Evolutionary conservation across 140 eudicot species (phyloP).

Genomic region (Bidens hawaiensis): DNA sequence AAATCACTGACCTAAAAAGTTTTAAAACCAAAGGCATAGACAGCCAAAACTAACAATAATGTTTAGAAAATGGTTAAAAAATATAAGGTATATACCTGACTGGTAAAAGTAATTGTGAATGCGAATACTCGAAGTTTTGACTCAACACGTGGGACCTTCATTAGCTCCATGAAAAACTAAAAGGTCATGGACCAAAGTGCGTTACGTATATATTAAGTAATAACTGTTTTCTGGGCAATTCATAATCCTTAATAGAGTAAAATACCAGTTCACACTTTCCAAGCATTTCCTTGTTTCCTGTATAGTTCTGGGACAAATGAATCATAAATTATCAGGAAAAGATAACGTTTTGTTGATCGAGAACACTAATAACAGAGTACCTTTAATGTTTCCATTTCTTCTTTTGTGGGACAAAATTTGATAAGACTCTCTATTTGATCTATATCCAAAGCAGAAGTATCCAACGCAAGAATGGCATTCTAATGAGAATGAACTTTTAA

Average conservation of each 20-base stretch:
- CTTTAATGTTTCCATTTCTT: constrained; percentile 89
- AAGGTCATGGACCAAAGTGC: constrained; percentile 23
- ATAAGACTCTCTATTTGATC: constrained; percentile 96
- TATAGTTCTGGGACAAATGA: constrained; percentile 58
- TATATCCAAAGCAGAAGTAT: constrained; percentile 71
- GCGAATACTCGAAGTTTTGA: constrained; percentile 83
- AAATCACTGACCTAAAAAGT: constrained; percentile 65
- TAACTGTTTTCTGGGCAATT: neutral
- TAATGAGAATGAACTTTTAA: constrained; percentile 27
- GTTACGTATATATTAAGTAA: neutral
- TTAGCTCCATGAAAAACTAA: constrained; percentile 84
- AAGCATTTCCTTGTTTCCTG: constrained; percentile 85
- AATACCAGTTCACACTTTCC: constrained; percentile 97
- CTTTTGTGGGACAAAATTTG: constrained; percentile 94
- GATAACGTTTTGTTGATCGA: neutral
- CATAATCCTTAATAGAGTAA: neutral
- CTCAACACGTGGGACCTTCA: constrained; percentile 95
- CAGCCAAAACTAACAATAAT: constrained; percentile 8
- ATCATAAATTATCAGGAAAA: constrained; percentile 7
- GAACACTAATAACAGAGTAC: constrained; percentile 21
- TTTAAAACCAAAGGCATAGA: constrained; percentile 10
- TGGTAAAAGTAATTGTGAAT: constrained; percentile 64
- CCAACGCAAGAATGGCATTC: constrained; percentile 87
- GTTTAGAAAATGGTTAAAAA: neutral
- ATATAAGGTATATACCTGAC: constrained; percentile 45